Conservation (phyloP, 768 basidiomycete genomes). For the Russula lepida region DNA sequence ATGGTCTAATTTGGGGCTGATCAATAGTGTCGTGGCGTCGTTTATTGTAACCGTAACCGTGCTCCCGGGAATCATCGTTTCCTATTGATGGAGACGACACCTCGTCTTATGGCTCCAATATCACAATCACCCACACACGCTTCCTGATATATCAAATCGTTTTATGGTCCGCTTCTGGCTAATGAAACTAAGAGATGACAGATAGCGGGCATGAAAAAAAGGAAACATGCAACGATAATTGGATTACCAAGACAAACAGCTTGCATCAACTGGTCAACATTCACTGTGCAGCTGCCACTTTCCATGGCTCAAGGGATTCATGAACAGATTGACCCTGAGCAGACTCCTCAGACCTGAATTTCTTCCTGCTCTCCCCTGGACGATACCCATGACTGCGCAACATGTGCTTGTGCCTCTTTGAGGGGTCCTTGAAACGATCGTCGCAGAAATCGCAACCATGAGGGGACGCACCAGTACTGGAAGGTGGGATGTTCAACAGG, state of each 20-base stretch:
- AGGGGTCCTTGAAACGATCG: slow-evolving; percentile 54
- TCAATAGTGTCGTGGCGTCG: slow-evolving; percentile 6
- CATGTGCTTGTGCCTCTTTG: slow-evolving; percentile 54
- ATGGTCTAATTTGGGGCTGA: slow-evolving; percentile 12
- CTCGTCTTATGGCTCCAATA: slow-evolving; percentile 11
- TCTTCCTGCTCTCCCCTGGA: slow-evolving; percentile 38
- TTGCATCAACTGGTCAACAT: slow-evolving; percentile 3
- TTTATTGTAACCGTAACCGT: slow-evolving; percentile 7
- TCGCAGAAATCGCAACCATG: slow-evolving; percentile 48
- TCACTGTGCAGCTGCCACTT: slow-evolving; percentile 5
- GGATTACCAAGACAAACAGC: neutral
- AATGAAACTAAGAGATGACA: slow-evolving; percentile 8
- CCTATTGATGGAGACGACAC: slow-evolving; percentile 2
- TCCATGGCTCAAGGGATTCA: slow-evolving; percentile 22
- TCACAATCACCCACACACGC: slow-evolving; percentile 6
- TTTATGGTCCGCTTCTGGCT: neutral
- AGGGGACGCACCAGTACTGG: slow-evolving; percentile 49
- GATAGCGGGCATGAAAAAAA: slow-evolving; percentile 1
- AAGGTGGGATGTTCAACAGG: neutral
- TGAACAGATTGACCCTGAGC: slow-evolving; percentile 22
- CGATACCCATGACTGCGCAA: slow-evolving; percentile 43
- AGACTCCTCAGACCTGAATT: slow-evolving; percentile 12
- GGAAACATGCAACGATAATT: slow-evolving; percentile 6
- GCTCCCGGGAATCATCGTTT: slow-evolving; percentile 1
- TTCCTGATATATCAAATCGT: slow-evolving; percentile 6